phyloP scores from a whole-genome alignment of 2,329 filamentous ascomycete genomes.

The Dactylellina sp. region DNA sequence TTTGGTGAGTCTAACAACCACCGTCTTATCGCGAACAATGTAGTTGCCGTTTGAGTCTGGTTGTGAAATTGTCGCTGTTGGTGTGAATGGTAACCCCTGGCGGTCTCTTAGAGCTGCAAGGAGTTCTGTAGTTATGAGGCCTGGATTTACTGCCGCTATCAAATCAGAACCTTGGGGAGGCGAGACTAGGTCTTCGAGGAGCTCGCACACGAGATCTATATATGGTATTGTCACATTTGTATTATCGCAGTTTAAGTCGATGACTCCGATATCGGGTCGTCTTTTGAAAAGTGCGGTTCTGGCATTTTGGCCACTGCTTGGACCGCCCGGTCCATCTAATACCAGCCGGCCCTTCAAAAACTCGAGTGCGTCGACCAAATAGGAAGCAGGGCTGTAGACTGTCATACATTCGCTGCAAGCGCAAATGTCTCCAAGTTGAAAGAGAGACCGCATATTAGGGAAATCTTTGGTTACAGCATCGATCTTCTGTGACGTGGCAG shows the following conservation, averaged over 20 bases:
- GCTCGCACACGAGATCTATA: conserved; percentile 62
- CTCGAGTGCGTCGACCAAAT: conserved; percentile 60
- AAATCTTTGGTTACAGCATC: conserved; percentile 23
- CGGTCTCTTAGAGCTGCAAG: neutral
- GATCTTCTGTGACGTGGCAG: neutral
- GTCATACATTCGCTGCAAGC: conserved; percentile 58
- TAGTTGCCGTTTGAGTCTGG: neutral
- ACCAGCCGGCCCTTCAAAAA: conserved; percentile 55
- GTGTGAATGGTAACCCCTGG: conserved; percentile 12
- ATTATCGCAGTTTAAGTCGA: conserved; percentile 61
- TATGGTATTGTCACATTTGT: conserved; percentile 61
- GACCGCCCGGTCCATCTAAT: conserved; percentile 29
- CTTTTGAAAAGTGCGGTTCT: conserved; percentile 59
- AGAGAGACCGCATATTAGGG: conserved; percentile 29
- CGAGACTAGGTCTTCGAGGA: conserved; percentile 59
- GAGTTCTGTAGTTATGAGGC: neutral
- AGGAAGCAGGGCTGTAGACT: conserved; percentile 57
- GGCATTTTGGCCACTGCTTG: conserved; percentile 7
- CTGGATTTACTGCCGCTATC: conserved; percentile 2
- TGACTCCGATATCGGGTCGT: conserved; percentile 60
- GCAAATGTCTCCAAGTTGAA: conserved; percentile 39
- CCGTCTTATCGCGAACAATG: conserved; percentile 4
- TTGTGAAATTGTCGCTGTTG: conserved; percentile 5
- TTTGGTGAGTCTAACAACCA: neutral
- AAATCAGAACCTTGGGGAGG: neutral